Conservation (phyloP, 73 alveolate genomes). For the Paramecium caudatum region DNA sequence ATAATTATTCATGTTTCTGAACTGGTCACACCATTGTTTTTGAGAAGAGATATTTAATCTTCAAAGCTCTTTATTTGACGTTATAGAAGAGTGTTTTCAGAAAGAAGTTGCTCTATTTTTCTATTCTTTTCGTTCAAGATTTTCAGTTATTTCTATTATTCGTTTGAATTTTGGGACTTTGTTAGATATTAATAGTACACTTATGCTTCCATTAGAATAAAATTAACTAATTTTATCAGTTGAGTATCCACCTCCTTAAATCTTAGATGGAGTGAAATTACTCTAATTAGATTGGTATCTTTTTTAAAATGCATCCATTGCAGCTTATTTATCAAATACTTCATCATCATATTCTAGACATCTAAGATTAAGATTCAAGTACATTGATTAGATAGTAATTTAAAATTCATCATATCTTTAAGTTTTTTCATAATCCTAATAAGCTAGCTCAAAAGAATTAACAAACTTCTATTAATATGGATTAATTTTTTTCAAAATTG, state of each 20-base stretch:
- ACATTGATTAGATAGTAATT: slow-evolving; percentile 9
- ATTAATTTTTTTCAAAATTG: neutral
- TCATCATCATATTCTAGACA: slow-evolving; percentile 30
- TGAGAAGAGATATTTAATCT: slow-evolving; percentile 28
- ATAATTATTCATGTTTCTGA: neutral
- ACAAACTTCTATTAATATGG: neutral
- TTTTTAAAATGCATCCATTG: slow-evolving; percentile 50
- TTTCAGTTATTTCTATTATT: neutral
- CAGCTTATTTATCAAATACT: slow-evolving; percentile 61
- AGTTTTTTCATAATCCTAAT: neutral
- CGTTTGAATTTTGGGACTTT: slow-evolving; percentile 48
- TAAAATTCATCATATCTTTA: slow-evolving; percentile 14
- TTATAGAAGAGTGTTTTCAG: neutral
- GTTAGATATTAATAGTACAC: slow-evolving; percentile 3
- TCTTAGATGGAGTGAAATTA: slow-evolving; percentile 51
- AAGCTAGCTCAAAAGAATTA: neutral
- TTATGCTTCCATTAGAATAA: slow-evolving; percentile 24
- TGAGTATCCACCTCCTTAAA: slow-evolving; percentile 35
- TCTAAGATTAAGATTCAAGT: neutral
- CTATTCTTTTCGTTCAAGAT: slow-evolving; percentile 59
- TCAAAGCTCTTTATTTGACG: slow-evolving; percentile 32
- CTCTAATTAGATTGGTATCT: neutral
- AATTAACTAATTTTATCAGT: slow-evolving; percentile 54
- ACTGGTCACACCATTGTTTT: neutral
- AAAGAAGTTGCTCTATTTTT: slow-evolving; percentile 8